Base-by-base conservation (phyloP, 345 rosid genomes). In the Pugionium dolabratum region DNA sequence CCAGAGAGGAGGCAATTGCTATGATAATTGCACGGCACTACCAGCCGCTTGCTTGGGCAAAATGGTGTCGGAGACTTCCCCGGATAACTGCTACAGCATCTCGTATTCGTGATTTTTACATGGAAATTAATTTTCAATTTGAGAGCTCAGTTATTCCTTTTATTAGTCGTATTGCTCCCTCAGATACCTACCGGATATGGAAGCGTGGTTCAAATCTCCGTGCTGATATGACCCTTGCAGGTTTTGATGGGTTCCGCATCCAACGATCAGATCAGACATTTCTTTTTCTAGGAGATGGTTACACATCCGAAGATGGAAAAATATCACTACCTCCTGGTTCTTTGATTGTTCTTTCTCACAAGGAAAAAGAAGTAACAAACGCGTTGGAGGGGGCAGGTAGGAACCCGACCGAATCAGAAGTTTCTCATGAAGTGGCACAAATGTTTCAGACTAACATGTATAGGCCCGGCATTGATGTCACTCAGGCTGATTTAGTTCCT, bases 41-140 rank as follows among this genome's bases (percentile, higher is more conserved):
- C 60, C 97, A 91, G 82, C 99, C 97, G 18, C 88, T 91, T 59
- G 99, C 99, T 44, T 95, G 99, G 99, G 96, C 87, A 30, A 95
- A 91, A 84, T 95, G 99, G 99, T 85, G 97, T 54, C 81, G 99
- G 18, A 87, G 99, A 58, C 95, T 95, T 69, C 99, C 97, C 4
- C 78, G 96, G 18, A 83, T 95, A 43, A 81, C 86, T 66, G 99
- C 88, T 26, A 86, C 99, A 0, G 88, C 91, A 5, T 79, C 86
- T 51, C 81, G 96, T 4, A 89, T 95, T 56, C 86, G 91, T 33
- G 97, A 95, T 68, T 95, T 95, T 64, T 95, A 95, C 70, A 95
- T 94, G 99, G 99, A 94, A 83, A 94, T 94, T 54, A 82, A 84
- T 59, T 94, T 94, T 69, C 97, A 94, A 81, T 95, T 95, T 62